Evolutionary conservation across 805 yeast genomes (phyloP), one percentile per base, ranked within the genome.

Genomic region (Debaryomyces maramus): DNA sequence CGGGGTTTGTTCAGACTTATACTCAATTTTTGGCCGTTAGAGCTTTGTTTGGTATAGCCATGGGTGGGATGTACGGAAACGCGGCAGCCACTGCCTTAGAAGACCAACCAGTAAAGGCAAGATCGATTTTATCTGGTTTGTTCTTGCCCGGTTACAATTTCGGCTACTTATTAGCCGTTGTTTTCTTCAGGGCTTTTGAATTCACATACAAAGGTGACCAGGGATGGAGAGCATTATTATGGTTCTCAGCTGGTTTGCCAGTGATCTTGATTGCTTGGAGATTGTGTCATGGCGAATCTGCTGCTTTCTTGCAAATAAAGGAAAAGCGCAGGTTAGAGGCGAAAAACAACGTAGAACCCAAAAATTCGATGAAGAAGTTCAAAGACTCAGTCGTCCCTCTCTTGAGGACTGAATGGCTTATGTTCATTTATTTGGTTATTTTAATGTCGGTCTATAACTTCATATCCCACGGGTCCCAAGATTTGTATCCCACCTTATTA

Each of bases 141-240:
- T 77, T 88, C 56, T 95, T 86, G 61, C 85, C 86, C 56, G 95
- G 95, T 45, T 88, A 83, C 50, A 82, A 85, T 1, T 72, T 82
- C 35, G 88, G 88, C 18, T 82, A 80, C 50, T 61, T 82, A 19
- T 53, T 82, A 44, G 87, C 81, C 3, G 85, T 80, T 34, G 67
- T 81, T 17, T 83, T 81, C 64, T 76, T 76, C 47, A 70, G 88
- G 57, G 84, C 83, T 23, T 75, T 82, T 44, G 77, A 74, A 10
- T 75, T 72, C 52, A 51, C 53, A 26, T 47, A 72, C 73, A 73
- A 73, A 42, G 56, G 74, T 4, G 64, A 79, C 4, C 68, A 77
- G 39, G 65, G 70, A 0, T 82, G 88, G 88, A 75, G 85, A 60
- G 71, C 84, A 2, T 55, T 82, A 41, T 80, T 79, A 56, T 80